Conservation (phyloP, 2,329 filamentous ascomycete species). For the Aspergillus versicolor region DNA sequence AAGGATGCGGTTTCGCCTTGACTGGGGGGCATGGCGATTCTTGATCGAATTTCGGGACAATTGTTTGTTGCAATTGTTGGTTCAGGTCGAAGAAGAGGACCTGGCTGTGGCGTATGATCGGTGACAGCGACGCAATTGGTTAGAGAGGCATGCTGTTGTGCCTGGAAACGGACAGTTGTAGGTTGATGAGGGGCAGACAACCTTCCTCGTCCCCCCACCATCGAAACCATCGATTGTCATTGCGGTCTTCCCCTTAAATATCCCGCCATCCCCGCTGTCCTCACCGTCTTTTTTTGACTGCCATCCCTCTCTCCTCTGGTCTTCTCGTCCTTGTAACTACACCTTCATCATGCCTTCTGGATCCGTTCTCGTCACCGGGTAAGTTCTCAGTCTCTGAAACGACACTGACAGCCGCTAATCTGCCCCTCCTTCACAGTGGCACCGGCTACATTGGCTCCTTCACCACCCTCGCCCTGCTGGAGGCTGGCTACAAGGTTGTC, state of each 20-base stretch:
- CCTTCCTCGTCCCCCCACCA: constrained; percentile 4
- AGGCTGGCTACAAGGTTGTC: constrained; percentile 94
- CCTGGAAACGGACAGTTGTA: too few relatives aligned
- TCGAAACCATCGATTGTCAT: constrained; percentile 1
- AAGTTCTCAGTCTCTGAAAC: constrained; percentile 40
- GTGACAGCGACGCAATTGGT: background rate
- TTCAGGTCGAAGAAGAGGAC: background rate
- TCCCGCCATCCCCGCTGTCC: constrained; percentile 12
- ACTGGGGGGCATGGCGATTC: background rate
- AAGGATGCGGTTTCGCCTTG: background rate
- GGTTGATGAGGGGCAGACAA: background rate
- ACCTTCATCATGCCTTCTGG: constrained; percentile 67
- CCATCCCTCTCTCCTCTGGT: background rate
- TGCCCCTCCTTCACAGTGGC: constrained; percentile 59
- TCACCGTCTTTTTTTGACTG: constrained; percentile 12
- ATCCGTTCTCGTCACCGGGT: constrained; percentile 92
- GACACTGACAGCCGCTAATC: constrained; percentile 23
- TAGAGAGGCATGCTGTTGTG: background rate
- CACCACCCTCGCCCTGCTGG: constrained; percentile 85
- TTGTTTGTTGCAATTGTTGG: background rate
- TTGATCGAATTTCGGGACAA: background rate
- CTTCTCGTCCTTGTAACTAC: background rate
- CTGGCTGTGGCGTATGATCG: background rate
- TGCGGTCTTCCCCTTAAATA: constrained; percentile 15
- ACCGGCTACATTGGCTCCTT: constrained; percentile 99